Evolutionary conservation across 73 alveolate species (phyloP).

Genomic region (Paramecium octaurelia): DNA sequence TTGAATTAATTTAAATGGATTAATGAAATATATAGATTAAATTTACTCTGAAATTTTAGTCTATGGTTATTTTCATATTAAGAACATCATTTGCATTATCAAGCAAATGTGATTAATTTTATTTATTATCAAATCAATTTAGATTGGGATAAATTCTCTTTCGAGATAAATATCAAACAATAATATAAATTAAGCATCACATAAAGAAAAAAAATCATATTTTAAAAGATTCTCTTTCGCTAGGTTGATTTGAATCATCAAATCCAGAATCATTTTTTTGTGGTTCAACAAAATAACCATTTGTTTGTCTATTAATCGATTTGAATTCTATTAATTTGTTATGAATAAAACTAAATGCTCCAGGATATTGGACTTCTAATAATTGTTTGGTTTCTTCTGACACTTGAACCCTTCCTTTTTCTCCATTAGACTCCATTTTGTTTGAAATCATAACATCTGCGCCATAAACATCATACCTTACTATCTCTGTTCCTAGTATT

Average conservation of each 20-base stretch:
- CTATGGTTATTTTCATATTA: too few species aligned
- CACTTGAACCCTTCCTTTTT: constrained; percentile 43
- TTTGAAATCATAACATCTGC: constrained; percentile 58
- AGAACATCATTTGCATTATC: too few species aligned
- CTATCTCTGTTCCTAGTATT: constrained; percentile 54
- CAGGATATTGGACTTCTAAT: not conserved
- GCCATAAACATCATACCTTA: constrained; percentile 57
- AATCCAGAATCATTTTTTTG: not conserved
- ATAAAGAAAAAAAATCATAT: not conserved
- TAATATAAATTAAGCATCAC: not conserved
- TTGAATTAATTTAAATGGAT: too few species aligned
- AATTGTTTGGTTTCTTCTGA: constrained; percentile 29
- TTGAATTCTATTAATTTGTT: not conserved
- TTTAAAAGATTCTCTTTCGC: not conserved
- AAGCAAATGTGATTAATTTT: too few species aligned
- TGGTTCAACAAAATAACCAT: not conserved
- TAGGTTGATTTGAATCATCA: not conserved
- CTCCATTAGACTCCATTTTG: constrained; percentile 61
- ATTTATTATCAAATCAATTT: too few species aligned
- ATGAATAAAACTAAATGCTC: not conserved
- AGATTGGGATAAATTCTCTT: too few species aligned
- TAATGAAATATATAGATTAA: too few species aligned
- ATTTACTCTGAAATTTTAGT: too few species aligned
- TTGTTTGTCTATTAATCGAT: constrained; percentile 19
- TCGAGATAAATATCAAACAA: too few species aligned